Base-by-base conservation (phyloP, 148 eudicot species). In the Dianthus caryophyllus region DNA sequence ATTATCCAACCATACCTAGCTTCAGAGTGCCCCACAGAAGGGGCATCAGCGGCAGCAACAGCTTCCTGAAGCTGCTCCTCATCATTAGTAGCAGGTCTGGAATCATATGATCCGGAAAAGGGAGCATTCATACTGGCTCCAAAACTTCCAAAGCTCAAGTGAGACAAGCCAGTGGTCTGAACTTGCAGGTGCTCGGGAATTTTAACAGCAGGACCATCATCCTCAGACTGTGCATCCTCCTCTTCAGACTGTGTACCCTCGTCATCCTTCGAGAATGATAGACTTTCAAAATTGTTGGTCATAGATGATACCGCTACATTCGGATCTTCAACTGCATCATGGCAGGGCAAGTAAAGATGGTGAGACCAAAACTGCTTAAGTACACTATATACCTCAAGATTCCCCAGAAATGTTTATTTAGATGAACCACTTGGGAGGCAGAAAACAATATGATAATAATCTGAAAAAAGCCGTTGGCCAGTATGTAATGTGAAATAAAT, bases 111-210 rank as follows among this genome's bases (percentile, higher is more conserved):
- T 43, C 77, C 84, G 9, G 92, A 70, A 80, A 75, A 77, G 20
- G 86, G 69, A 72, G 82, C 71, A 72, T 66, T 61, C 65, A 80
- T 68, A 44, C 80, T 81, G 72, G 92, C 67, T 44, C 97, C 92
- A 65, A 94, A 90, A 76, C 88, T 94, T 36, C 97, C 98, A 83
- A 93, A 94, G 81, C 97, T 88, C 84, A 94, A 81, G 77, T 94
- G 96, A 47, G 84, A 83, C 65, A 91, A 90, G 64, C 88, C 87
- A 38, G 85, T 85, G 43, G 81, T 74, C 59, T 84, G 91, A 69
- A 88, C 96, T 81, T 83, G 88, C 65, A 94, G 73, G 73, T 94
- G 97, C 61, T 86, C 82, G 2, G 97, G 96, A 64, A 90, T 90
- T 79, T 86, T 85, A 38, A 94, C 96, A 75, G 90, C 82, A 79